Conservation (phyloP, 257 asterid genomes). For the Orobanche coerulescens region DNA sequence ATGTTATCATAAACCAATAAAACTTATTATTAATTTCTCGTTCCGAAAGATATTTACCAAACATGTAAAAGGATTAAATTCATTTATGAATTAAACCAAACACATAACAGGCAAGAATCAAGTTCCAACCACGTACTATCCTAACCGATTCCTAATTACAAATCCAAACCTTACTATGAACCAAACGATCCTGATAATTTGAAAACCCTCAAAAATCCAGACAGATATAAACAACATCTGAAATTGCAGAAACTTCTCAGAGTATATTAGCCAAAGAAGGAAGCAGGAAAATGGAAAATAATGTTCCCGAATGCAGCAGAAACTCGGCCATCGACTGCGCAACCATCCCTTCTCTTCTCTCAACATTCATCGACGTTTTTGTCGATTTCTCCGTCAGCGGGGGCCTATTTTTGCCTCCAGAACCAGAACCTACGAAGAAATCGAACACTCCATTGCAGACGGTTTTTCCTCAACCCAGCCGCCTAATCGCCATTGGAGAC, state of each 20-base stretch:
- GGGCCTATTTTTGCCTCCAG: conserved; percentile 64
- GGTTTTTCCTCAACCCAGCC: conserved; percentile 49
- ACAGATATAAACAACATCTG: too few species aligned
- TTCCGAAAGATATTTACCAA: too few species aligned
- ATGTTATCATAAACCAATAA: too few species aligned
- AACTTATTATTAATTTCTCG: too few species aligned
- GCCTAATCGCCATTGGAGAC: conserved; percentile 86
- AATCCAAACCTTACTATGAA: neutral
- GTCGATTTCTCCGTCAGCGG: conserved; percentile 90
- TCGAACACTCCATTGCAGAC: conserved; percentile 34
- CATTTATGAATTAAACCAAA: too few species aligned
- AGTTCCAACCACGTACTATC: too few species aligned
- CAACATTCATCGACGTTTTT: conserved; percentile 70
- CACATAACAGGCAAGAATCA: too few species aligned
- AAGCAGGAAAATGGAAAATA: neutral
- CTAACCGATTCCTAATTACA: too few species aligned
- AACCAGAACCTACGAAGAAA: conserved; percentile 18
- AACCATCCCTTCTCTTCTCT: conserved; percentile 45
- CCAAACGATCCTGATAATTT: neutral
- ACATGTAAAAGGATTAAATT: too few species aligned
- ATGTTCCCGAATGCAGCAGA: conserved; percentile 20
- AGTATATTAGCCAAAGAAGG: neutral
- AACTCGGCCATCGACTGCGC: conserved; percentile 40
- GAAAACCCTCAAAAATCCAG: neutral
- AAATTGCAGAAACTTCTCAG: neutral